phyloP scores from a whole-genome alignment of 2,329 filamentous ascomycete genomes.

The Lecanoromycetidae sp. region DNA sequence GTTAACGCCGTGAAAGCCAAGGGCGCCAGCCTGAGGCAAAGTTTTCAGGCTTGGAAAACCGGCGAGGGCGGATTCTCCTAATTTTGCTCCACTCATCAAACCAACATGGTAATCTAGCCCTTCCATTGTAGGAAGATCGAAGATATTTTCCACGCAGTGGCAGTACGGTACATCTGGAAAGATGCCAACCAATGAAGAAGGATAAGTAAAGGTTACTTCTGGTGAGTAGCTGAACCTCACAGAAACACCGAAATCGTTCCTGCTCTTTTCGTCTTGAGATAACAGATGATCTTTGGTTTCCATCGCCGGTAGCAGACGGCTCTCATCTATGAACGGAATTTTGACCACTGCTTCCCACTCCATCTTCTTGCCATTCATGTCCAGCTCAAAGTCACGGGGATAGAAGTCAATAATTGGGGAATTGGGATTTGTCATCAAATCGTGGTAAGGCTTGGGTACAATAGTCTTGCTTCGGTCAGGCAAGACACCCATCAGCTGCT shows the following conservation, averaged over 20 bases:
- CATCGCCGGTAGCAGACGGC: constrained; percentile 74
- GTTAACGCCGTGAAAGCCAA: constrained; percentile 80
- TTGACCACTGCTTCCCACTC: constrained; percentile 99
- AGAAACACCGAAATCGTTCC: constrained; percentile 84
- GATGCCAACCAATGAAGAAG: constrained; percentile 73
- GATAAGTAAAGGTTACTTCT: constrained; percentile 68
- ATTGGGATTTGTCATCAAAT: constrained; percentile 78
- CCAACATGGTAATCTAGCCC: constrained; percentile 77
- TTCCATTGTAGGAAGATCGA: constrained; percentile 84
- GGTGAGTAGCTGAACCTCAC: constrained; percentile 83
- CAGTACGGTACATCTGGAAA: constrained; percentile 84
- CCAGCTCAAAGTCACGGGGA: constrained; percentile 87
- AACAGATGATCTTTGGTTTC: constrained; percentile 66
- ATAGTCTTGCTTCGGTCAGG: constrained; percentile 96
- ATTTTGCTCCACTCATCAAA: constrained; percentile 68
- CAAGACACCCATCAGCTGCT: constrained; percentile 96
- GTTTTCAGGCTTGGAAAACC: constrained; percentile 88
- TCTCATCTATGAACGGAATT: constrained; percentile 96
- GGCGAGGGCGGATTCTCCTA: constrained; percentile 72
- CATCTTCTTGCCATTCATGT: constrained; percentile 99
- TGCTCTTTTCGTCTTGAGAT: constrained; percentile 61
- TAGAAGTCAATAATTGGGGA: constrained; percentile 98
- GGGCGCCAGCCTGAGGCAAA: constrained; percentile 65
- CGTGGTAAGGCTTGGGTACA: constrained; percentile 75
- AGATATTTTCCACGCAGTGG: constrained; percentile 89